phyloP scores from a whole-genome alignment of 2,329 filamentous ascomycete genomes.

The Rhinocladiella mackenziei region DNA sequence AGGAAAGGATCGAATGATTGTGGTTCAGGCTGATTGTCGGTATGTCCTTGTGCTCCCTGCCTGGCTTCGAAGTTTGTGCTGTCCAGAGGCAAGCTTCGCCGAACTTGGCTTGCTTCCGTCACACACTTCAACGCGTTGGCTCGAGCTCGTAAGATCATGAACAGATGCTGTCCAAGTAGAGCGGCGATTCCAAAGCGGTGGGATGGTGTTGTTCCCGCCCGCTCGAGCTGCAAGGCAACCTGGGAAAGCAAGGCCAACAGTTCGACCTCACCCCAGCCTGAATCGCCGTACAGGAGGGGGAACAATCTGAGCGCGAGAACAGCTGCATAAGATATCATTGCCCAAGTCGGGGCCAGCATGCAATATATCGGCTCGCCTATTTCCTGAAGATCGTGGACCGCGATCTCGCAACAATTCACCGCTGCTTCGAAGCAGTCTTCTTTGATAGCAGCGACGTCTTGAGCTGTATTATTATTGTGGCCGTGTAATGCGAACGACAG shows the following conservation, averaged over 20 bases:
- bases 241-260: conserved; percentile 31
- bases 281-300: conserved; percentile 25
- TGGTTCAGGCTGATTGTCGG: conserved; percentile 5
- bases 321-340: conserved; percentile 34
- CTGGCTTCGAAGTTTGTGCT: not conserved
- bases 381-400: conserved; percentile 29
- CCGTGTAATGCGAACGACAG: conserved; percentile 31
- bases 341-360: conserved; percentile 36
- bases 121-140: conserved; percentile 16
- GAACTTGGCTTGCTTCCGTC: not conserved
- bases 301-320: conserved; percentile 32
- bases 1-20: conserved; percentile 8
- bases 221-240: conserved; percentile 31
- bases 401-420: conserved; percentile 31
- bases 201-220: conserved; percentile 31
- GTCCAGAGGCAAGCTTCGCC: not conserved
- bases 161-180: conserved; percentile 32
- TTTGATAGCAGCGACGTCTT: conserved; percentile 24
- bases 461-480: conserved; percentile 2
- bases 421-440: conserved; percentile 34
- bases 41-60: not conserved
- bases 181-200: conserved; percentile 34
- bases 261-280: conserved; percentile 27
- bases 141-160: conserved; percentile 30
- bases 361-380: conserved; percentile 33